phyloP scores from a whole-genome alignment of 306 rosid genomes.

The Medicago ruthenica region DNA sequence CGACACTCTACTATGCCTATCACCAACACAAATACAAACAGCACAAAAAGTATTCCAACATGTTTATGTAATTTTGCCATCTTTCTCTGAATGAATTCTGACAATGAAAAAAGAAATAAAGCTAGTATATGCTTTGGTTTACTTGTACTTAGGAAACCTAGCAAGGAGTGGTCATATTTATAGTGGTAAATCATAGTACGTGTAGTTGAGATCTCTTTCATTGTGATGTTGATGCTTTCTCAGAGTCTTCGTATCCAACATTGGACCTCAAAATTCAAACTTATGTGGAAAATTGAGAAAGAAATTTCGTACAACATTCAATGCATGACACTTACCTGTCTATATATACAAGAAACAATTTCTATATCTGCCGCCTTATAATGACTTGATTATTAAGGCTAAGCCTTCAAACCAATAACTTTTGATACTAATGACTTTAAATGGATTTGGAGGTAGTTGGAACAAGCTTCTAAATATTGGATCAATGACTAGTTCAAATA shows the following conservation, averaged over 20 bases:
- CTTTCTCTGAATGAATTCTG: conserved; percentile 24
- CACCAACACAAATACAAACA: conserved; percentile 27
- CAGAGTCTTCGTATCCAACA: conserved; percentile 38
- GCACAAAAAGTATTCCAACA: conserved; percentile 37
- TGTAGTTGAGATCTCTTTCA: conserved; percentile 49
- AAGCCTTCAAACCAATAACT: background rate
- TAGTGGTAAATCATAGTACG: conserved; percentile 37
- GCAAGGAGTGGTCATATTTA: conserved; percentile 45
- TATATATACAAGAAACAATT: conserved; percentile 18
- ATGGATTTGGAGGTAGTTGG: conserved; percentile 12
- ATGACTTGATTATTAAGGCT: background rate
- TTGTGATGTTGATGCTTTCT: conserved; percentile 32
- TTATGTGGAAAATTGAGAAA: conserved; percentile 24
- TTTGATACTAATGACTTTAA: conserved; percentile 1
- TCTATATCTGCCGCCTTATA: background rate
- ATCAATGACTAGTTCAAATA: conserved; percentile 8
- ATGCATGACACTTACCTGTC: background rate
- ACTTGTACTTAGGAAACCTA: conserved; percentile 17
- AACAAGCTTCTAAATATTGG: background rate
- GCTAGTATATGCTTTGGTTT: background rate
- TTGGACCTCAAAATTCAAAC: conserved; percentile 49
- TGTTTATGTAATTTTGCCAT: conserved; percentile 52
- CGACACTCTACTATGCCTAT: conserved; percentile 55
- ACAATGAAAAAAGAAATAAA: background rate
- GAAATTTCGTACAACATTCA: background rate